Base-by-base conservation (phyloP, 2,329 filamentous ascomycete species). In the Knufia petricola region DNA sequence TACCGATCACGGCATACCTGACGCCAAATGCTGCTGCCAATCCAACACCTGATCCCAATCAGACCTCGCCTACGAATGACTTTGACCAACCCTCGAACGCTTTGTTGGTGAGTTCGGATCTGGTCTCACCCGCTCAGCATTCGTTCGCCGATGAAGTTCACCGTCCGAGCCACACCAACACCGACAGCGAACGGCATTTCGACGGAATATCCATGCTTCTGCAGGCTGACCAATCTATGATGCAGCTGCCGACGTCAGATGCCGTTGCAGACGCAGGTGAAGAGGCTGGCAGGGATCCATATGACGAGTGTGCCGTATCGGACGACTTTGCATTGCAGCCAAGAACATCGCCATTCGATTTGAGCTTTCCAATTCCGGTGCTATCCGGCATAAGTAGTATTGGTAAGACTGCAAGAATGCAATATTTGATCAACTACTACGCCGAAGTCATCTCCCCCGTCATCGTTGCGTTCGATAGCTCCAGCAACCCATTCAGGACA, bases 351-450 rank as follows among this genome's bases (percentile, higher is more conserved):
- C 43, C 48, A 15, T 48, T 52, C 34, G 39, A 52, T 13, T 50
- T 51, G 24, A 50, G 39, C 17, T 39, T 57, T 21, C 42, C 50
- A 10, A 28, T 54, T 8, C 53, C 57, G 3, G 50, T 52, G 2
- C 52, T 55, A 23, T 49, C 51, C 9, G 47, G 50, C 13, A 46
- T 52, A 17, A 49, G 46, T 30, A 42, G 70, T 73, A 72, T 74
- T 62, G 77, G 63, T 69, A 84, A 65, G 69, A 81, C 86, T 52
- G 79, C 83, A 50, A 84, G 87, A 61, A 84, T 94, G 71, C 83
- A 85, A 56, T 94, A 85, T 66, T 83, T 95, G 62, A 84, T 95
- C 71, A 85, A 94, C 63, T 95, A 95, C 67, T 95, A 94, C 67
- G 84, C 89, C 62, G 88, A 87, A 65, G 85, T 87, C 61, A 89